phyloP scores from a whole-genome alignment of 306 rosid species.

The Luffa acutangula region DNA sequence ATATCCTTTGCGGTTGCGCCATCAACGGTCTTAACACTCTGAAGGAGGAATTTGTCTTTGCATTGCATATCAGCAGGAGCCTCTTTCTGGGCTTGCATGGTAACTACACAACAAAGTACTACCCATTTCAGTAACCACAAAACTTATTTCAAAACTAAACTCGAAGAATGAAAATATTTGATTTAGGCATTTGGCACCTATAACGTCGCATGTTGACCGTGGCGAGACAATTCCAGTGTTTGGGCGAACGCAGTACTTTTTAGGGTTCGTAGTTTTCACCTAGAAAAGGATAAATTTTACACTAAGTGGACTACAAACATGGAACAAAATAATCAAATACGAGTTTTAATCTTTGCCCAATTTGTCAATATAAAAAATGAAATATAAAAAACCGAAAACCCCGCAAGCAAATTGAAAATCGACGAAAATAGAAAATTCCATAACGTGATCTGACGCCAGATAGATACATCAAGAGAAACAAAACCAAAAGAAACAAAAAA shows the following conservation, averaged over 20 bases:
- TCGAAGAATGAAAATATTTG: not conserved
- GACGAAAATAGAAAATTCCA: not conserved
- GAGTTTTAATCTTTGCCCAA: not conserved
- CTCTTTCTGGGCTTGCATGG: conserved; percentile 96
- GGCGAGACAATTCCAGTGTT: conserved; percentile 84
- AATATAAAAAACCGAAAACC: not conserved
- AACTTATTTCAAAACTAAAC: not conserved
- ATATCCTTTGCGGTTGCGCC: conserved; percentile 48
- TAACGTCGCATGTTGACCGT: conserved; percentile 74
- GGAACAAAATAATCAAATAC: not conserved
- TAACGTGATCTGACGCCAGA: not conserved
- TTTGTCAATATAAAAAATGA: not conserved
- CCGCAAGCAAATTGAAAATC: not conserved
- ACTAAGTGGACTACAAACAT: not conserved
- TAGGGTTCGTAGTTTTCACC: conserved; percentile 95
- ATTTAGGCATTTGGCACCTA: conserved; percentile 35
- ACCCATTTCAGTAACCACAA: not conserved
- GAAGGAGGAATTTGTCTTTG: conserved; percentile 93
- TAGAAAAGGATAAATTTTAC: conserved; percentile 19
- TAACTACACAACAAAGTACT: conserved; percentile 31
- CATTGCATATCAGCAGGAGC: conserved; percentile 81
- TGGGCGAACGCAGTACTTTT: conserved; percentile 97
- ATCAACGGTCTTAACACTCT: conserved; percentile 52
- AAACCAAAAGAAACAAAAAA: not conserved
- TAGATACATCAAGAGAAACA: not conserved